Evolutionary conservation across 2,329 filamentous ascomycete genomes (phyloP), one percentile per base, ranked within the genome.

Genomic region (Penicillium griseofulvum): DNA sequence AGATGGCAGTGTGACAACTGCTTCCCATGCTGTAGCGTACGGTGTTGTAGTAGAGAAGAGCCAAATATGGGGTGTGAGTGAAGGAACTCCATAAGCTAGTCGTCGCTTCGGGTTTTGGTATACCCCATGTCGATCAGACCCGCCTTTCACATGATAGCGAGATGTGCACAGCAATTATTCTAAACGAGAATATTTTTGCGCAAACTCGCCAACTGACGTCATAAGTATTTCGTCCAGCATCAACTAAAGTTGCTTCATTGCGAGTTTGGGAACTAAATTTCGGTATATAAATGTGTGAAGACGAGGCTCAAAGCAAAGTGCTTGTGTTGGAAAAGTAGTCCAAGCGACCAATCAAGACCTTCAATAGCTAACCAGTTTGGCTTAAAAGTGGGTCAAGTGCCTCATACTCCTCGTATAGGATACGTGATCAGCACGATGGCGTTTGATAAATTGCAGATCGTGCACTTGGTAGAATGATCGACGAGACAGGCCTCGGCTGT

Each of bases 111-210:
- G 24, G 17, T 16, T 37, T 14, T 36, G 49, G n/a, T 28, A 52
- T 33, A 19, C 29, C 16, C 31, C n/a, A 38, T 46, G 49, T 47
- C 42, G 41, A 52, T 46, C 42, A 48, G 42, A 52, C 49, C 49
- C 42, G 29, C 49, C 43, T 52, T 52, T 45, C 49, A 52, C 42
- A 52, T 52, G 42, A n/a, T 7, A 51, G 29, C 11, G 8, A 19
- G 22, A 44, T 24, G 28, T 36, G 14, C 19, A 26, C 34, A n/a
- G 8, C 34, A 28, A 14, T 14, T 12, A 31, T 34, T 34, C 31
- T 14, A 26, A 34, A 26, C 9, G 7, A 19, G n/a, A n/a, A 28
- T 29, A 9, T 16, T 12, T 22, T 16, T n/a, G 11, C 9, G 12
- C 17, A 17, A 39, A 17, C 8, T 29, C 34, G 19, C 34, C 38